Conservation (phyloP, 208 protist species). For the Acanthamoeba triangularis region DNA sequence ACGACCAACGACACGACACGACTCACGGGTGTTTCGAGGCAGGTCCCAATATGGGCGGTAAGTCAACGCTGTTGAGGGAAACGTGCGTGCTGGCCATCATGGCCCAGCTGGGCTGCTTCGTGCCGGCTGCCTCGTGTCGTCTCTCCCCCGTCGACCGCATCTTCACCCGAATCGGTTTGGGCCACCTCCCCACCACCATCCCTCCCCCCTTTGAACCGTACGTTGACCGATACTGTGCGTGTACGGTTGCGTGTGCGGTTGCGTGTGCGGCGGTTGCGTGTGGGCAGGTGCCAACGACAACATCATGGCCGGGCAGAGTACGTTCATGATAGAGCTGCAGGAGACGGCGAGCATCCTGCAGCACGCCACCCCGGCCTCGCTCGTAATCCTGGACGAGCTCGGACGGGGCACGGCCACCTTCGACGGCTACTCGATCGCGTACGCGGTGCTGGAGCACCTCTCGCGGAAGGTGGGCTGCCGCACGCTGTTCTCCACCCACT, state of each 20-base stretch:
- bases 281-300: slow-evolving; percentile 95
- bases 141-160: slow-evolving; percentile 96
- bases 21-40: background rate
- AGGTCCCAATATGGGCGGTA: slow-evolving; percentile 99
- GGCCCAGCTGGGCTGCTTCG: slow-evolving; percentile 97
- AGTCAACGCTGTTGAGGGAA: slow-evolving; percentile 98
- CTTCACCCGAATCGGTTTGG: slow-evolving; percentile 97
- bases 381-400: slow-evolving; percentile 99
- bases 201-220: too few relatives aligned
- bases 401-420: slow-evolving; percentile 98
- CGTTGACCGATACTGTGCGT: background rate
- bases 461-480: slow-evolving; percentile 84
- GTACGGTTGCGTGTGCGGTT: background rate
- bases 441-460: slow-evolving; percentile 95
- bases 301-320: slow-evolving; percentile 97
- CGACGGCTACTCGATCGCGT: slow-evolving; percentile 96
- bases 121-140: slow-evolving; percentile 87
- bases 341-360: slow-evolving; percentile 91
- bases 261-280: background rate
- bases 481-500: slow-evolving; percentile 98
- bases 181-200: background rate
- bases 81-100: slow-evolving; percentile 95
- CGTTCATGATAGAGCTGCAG: slow-evolving; percentile 98
- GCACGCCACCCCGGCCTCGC: slow-evolving; percentile 94
- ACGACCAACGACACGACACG: too few relatives aligned